phyloP scores from a whole-genome alignment of 1,139 yeast genomes.

The Geotrichum bryndzae region DNA sequence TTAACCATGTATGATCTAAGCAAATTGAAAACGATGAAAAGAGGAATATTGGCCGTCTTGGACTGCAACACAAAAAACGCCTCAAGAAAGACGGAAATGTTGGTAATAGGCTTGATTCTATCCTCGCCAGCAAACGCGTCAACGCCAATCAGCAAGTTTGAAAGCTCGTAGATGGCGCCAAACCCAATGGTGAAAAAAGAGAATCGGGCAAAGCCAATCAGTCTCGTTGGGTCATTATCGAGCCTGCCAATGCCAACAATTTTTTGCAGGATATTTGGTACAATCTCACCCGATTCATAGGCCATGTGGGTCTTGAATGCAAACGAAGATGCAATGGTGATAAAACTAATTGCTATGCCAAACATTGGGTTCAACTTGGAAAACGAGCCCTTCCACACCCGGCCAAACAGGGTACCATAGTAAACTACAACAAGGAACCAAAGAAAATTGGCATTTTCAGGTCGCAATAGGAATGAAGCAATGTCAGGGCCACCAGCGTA shows the following conservation, averaged over 20 bases:
- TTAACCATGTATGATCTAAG: constrained; percentile 24
- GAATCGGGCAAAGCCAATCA: constrained; percentile 30
- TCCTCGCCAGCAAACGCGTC: constrained; percentile 14
- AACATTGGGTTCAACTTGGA: constrained; percentile 26
- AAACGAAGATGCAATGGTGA: constrained; percentile 40
- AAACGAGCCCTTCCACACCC: constrained; percentile 28
- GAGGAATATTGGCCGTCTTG: constrained; percentile 60
- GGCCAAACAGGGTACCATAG: constrained; percentile 30
- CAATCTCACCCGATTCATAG: constrained; percentile 46
- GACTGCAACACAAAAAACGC: constrained; percentile 66
- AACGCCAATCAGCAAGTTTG: constrained; percentile 22
- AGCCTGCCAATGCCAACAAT: constrained; percentile 27
- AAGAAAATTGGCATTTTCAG: constrained; percentile 30
- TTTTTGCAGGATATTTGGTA: constrained; percentile 40
- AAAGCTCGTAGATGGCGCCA: constrained; percentile 27
- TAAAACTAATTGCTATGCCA: constrained; percentile 41
- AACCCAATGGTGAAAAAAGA: constrained; percentile 29
- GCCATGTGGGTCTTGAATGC: constrained; percentile 57
- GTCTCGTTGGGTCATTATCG: constrained; percentile 22
- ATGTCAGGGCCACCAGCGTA: constrained; percentile 49
- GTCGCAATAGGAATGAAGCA: constrained; percentile 23
- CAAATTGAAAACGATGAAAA: constrained; percentile 50
- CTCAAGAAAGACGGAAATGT: constrained; percentile 44
- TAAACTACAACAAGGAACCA: constrained; percentile 50
- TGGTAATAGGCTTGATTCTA: constrained; percentile 36